A percentile compares a stretch with the other conserved stretches of the same genome.
Evolutionary conservation across 352 stramenopile species (phyloP).

Genomic region (Plasmopara viticola): DNA sequence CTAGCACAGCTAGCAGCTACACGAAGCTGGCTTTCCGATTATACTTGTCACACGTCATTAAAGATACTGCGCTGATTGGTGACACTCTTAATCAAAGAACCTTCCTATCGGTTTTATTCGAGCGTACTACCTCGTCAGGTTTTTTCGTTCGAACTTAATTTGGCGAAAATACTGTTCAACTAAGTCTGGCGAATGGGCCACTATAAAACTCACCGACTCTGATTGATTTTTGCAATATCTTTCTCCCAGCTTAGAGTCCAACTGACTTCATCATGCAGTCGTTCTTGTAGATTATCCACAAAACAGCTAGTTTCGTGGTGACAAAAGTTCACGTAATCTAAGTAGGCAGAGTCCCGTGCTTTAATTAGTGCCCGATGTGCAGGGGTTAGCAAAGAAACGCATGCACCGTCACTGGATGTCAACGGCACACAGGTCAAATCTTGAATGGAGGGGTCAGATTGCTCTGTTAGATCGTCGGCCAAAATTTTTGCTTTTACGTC

Average conservation of each 20-base stretch:
- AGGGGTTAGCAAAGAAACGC: conserved; percentile 45
- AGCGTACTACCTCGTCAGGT: too few relatives aligned
- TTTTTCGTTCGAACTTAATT: too few relatives aligned
- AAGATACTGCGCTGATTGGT: too few relatives aligned
- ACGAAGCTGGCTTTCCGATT: too few relatives aligned
- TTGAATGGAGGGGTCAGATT: conserved; percentile 18
- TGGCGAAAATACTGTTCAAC: too few relatives aligned
- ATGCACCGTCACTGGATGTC: conserved; percentile 26
- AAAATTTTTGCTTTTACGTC: conserved; percentile 18
- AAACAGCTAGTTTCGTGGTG: conserved; percentile 10
- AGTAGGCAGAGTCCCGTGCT: conserved; percentile 37
- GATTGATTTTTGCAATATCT: conserved; percentile 17
- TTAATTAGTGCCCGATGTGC: conserved; percentile 51
- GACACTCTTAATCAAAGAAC: too few relatives aligned
- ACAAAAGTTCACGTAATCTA: conserved; percentile 30
- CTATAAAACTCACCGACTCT: too few relatives aligned
- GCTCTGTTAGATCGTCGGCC: conserved; percentile 12
- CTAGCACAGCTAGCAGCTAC: too few relatives aligned
- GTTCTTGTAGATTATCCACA: conserved; percentile 30
- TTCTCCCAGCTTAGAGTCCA: conserved; percentile 42
- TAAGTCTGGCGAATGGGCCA: too few relatives aligned
- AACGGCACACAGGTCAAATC: conserved; percentile 12
- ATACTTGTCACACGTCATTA: too few relatives aligned
- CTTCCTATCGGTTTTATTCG: too few relatives aligned
- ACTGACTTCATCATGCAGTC: conserved; percentile 52